These are phyloP conservation scores for Colletotrichum sp. DNA, from an alignment of 2,329 filamentous ascomycete species.

Conservation along the genomic window DNA sequence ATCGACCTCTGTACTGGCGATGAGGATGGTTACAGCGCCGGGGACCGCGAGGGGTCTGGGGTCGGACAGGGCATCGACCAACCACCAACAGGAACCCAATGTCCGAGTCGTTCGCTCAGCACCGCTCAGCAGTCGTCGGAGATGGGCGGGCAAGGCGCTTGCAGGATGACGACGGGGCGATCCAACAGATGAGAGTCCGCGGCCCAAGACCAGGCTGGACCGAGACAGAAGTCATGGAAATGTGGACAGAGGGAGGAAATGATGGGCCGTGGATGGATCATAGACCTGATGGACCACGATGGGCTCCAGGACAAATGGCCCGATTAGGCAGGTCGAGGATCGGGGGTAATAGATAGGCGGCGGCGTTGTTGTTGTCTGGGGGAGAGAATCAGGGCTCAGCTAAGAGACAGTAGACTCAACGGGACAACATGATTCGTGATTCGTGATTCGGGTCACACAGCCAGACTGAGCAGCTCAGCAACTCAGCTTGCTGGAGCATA, in stretches of 20 bases:
- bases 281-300: slow-evolving; percentile 9
- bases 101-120: background rate
- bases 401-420: background rate
- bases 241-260: background rate
- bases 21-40: background rate
- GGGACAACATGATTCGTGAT: background rate
- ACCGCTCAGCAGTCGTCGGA: background rate
- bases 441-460: background rate
- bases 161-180: background rate
- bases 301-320: slow-evolving; percentile 15
- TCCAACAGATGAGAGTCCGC: background rate
- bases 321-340: slow-evolving; percentile 21
- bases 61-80: background rate
- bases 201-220: background rate
- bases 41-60: background rate
- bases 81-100: background rate
- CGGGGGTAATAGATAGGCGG: background rate
- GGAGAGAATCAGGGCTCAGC: background rate
- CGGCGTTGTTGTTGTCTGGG: background rate
- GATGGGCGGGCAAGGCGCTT: background rate
- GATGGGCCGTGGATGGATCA: slow-evolving; percentile 11
- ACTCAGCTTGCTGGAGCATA: background rate
- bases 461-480: background rate
- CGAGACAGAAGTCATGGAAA: background rate
- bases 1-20: background rate